Conservation (phyloP, 179 eudicot species). For the Carnegiea gigantea region DNA sequence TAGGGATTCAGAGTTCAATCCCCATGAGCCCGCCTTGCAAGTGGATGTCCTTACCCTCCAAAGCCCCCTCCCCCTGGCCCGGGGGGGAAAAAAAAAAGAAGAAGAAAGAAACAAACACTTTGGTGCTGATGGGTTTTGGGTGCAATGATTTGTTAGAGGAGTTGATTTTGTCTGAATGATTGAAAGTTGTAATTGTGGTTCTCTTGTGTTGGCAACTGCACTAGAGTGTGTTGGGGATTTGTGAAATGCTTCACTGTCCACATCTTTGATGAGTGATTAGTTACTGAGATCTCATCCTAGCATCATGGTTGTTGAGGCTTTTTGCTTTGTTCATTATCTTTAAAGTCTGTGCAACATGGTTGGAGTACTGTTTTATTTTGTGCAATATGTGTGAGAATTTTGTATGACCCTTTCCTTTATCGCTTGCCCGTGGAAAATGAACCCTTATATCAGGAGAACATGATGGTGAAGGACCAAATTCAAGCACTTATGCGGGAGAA, state of each 20-base stretch:
- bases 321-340: too few species aligned
- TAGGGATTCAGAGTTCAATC: too few species aligned
- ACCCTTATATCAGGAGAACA: conserved; percentile 47
- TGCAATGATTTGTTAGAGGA: neutral
- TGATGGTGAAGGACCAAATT: conserved; percentile 69
- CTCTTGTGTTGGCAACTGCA: neutral
- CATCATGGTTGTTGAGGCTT: neutral
- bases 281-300: neutral
- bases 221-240: neutral
- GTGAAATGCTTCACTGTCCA: neutral
- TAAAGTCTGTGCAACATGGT: too few species aligned
- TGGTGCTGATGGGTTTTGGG: neutral
- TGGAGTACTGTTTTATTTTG: neutral
- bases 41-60: too few species aligned
- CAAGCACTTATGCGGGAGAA: conserved; percentile 60
- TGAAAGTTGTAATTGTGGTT: neutral
- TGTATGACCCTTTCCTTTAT: neutral
- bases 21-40: too few species aligned
- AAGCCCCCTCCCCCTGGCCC: too few species aligned
- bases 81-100: too few species aligned
- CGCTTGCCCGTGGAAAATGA: neutral
- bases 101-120: neutral
- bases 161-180: neutral
- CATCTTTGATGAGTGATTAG: neutral
- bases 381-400: neutral